Conservation (phyloP, 148 eudicot genomes). For the Diospyros lotus region DNA sequence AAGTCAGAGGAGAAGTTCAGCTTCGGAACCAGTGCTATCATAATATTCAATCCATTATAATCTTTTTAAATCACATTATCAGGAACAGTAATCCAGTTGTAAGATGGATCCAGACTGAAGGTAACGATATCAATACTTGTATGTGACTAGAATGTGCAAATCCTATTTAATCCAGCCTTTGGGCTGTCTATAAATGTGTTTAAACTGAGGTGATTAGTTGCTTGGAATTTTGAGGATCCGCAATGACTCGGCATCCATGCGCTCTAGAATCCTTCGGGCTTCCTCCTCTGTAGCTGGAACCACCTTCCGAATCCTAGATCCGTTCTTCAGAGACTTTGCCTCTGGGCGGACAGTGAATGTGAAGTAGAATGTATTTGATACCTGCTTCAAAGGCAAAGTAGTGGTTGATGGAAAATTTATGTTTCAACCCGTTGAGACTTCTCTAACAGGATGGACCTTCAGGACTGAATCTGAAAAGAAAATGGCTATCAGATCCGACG, state of each 20-base stretch:
- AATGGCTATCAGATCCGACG: too few relatives aligned
- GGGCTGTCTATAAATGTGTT: neutral
- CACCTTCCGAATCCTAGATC: constrained; percentile 56
- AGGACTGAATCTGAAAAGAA: neutral
- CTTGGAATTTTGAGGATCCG: constrained; percentile 24
- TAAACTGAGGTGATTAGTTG: neutral
- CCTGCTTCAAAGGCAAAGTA: constrained; percentile 34
- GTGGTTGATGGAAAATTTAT: neutral
- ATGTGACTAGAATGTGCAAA: too few relatives aligned
- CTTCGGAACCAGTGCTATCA: too few relatives aligned
- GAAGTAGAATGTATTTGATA: constrained; percentile 86
- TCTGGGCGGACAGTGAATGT: constrained; percentile 77
- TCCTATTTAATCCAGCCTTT: too few relatives aligned
- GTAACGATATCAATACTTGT: too few relatives aligned
- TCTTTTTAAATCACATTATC: too few relatives aligned
- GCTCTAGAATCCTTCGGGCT: constrained; percentile 63
- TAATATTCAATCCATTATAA: too few relatives aligned
- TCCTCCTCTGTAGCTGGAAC: constrained; percentile 91
- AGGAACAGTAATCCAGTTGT: too few relatives aligned
- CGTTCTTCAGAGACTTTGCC: constrained; percentile 50
- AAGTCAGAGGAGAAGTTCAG: too few relatives aligned
- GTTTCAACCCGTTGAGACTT: neutral
- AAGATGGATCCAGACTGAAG: too few relatives aligned
- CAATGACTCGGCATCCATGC: constrained; percentile 66
- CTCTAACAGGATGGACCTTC: neutral